Evolutionary conservation across 768 basidiomycete genomes (phyloP).

Genomic region (Russula lepida): DNA sequence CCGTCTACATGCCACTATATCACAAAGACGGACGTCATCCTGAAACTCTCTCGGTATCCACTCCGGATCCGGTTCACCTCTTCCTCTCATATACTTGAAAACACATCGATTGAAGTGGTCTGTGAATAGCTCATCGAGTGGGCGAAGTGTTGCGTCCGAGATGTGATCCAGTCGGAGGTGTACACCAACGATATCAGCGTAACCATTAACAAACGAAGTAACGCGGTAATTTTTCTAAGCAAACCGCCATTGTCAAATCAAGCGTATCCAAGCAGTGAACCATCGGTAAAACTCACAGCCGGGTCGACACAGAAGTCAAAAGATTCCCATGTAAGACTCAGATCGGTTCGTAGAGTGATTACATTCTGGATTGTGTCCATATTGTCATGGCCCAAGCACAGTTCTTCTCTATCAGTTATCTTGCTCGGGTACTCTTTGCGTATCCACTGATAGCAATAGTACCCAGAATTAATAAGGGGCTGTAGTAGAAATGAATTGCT

Average conservation of each 20-base stretch:
- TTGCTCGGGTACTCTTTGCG: background rate
- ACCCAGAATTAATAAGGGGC: background rate
- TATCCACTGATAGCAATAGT: background rate
- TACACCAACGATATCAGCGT: background rate
- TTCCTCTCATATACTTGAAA: background rate
- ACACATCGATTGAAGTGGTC: background rate
- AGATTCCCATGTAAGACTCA: background rate
- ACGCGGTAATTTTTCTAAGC: background rate
- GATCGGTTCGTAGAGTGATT: background rate
- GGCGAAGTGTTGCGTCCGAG: background rate
- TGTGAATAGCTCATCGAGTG: background rate
- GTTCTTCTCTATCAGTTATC: too few relatives aligned
- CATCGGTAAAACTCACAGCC: too few relatives aligned
- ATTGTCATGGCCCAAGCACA: background rate
- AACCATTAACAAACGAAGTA: background rate
- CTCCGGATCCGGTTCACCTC: background rate
- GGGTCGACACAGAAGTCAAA: conserved; percentile 1
- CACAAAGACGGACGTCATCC: background rate
- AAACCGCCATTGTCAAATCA: background rate
- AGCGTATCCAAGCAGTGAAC: background rate
- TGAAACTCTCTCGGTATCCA: background rate
- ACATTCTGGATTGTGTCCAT: background rate
- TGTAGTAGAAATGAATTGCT: background rate
- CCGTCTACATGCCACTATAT: too few relatives aligned
- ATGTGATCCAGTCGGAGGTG: conserved; percentile 3